A percentile compares a stretch with the other conserved stretches of the same genome.
phyloP scores from a whole-genome alignment of 2,329 filamentous ascomycete genomes.

The Clarireedia sp. region DNA sequence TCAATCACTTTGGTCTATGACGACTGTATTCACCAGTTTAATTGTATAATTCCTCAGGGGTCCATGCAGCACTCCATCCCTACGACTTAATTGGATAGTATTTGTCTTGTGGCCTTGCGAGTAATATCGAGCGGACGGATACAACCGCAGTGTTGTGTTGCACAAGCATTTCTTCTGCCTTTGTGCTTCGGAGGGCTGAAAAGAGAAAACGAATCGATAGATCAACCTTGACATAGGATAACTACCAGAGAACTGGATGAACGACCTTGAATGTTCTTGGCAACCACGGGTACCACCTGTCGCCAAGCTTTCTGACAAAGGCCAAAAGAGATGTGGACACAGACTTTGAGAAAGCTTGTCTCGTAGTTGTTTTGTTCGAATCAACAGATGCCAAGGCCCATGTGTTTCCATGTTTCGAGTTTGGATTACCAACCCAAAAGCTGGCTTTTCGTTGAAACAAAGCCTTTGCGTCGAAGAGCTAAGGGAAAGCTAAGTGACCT shows the following conservation, averaged over 20 bases:
- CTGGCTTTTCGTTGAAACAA: not conserved
- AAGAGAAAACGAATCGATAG: too few relatives aligned
- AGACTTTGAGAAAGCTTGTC: not conserved
- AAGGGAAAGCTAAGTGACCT: not conserved
- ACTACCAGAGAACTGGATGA: not conserved
- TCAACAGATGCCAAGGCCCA: not conserved
- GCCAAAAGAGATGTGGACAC: not conserved
- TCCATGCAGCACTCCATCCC: too few relatives aligned
- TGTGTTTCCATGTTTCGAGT: not conserved
- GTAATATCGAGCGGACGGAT: too few relatives aligned
- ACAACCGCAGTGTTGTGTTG: too few relatives aligned
- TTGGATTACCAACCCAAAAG: not conserved
- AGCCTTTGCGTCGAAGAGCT: not conserved
- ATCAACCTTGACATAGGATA: not conserved
- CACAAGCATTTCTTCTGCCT: too few relatives aligned
- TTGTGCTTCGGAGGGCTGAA: too few relatives aligned
- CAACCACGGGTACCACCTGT: not conserved
- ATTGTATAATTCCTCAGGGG: too few relatives aligned
- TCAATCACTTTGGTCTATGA: too few relatives aligned
- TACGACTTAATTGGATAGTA: too few relatives aligned
- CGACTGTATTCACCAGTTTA: too few relatives aligned
- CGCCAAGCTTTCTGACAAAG: conserved; percentile 5
- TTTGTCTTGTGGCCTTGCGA: too few relatives aligned
- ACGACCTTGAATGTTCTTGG: not conserved
- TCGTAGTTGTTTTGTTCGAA: not conserved